Base-by-base conservation (phyloP, 192 early-diverging fungal genomes). In the Podila epicladia region DNA sequence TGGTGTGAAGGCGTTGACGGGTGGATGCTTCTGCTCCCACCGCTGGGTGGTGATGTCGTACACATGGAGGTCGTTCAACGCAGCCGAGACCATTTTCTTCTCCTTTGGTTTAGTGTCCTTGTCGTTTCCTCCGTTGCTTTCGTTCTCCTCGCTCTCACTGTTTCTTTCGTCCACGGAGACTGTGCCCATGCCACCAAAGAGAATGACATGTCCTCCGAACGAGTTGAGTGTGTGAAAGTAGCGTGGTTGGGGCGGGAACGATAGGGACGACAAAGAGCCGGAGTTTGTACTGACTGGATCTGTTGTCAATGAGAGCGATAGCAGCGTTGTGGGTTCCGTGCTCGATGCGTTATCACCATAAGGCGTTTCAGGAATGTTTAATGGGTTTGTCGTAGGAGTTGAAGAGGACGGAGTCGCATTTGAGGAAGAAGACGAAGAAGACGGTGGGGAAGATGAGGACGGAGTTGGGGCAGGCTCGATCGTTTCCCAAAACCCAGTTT, bases 151-250 rank as follows among this genome's bases (percentile, higher is more conserved):
- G 26, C 48, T 41, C 15, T 12, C 24, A 15, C 22, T 24, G 24
- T 31, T 24, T 13, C 48, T 13, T 37, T 48, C 64, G 22, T 50
- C 29, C n/a, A 22, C 15, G 38, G 45, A 45, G 7, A 61, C 26
- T 31, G 33, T 48, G 24, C 67, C 67, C 67, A 69, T 69, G 19
- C 67, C 67, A 8, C 67, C 67, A 69, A 69, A 69, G 15, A 69
- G 67, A 58, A 69, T 45, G 33, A 69, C 24, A 3, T 31, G 50
- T 9, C 58, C 60, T 22, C 45, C 67, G 50, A 48, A 69, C 15
- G 67, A 49, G 26, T 61, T 69, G 28, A 69, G 67, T 13, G 67
- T 69, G 41, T 69, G 67, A 22, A 69, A 69, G 31, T 69, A 69
- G 17, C 67, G 67, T 12, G 67, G 58, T 17, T 60, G 58, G 15